Conservation (phyloP, 2,329 filamentous ascomycete genomes). For the Tympanopsis confertula region DNA sequence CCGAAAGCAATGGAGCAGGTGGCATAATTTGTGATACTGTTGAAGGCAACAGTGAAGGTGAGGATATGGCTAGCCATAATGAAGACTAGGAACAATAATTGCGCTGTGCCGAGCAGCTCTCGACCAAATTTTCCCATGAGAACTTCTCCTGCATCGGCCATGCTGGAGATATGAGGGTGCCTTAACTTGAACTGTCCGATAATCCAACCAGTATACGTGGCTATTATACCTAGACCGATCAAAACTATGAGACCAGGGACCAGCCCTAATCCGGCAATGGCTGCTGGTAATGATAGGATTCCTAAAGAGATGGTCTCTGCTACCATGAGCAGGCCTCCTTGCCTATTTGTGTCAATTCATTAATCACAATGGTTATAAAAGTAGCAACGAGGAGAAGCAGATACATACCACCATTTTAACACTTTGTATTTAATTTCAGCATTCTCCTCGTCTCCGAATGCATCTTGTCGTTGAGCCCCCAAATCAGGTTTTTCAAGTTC, state of each 20-base stretch:
- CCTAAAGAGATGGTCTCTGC: constrained; percentile 47
- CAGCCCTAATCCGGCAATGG: constrained; percentile 37
- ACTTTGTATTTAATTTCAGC: constrained; percentile 34
- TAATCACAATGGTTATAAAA: too few relatives aligned
- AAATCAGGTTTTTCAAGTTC: not conserved
- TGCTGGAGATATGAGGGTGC: constrained; percentile 34
- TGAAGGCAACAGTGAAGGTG: constrained; percentile 42
- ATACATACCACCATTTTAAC: constrained; percentile 30
- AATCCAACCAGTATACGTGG: constrained; percentile 43
- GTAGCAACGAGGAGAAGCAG: too few relatives aligned
- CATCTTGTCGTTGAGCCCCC: constrained; percentile 13
- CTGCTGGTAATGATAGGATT: constrained; percentile 39
- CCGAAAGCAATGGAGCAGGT: constrained; percentile 40
- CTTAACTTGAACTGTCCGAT: constrained; percentile 42
- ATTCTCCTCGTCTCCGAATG: constrained; percentile 22
- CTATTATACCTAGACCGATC: constrained; percentile 34
- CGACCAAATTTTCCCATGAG: constrained; percentile 31
- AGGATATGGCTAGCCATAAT: constrained; percentile 44
- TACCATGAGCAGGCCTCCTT: constrained; percentile 30
- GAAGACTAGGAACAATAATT: constrained; percentile 42
- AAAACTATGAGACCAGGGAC: constrained; percentile 40
- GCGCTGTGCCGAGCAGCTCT: constrained; percentile 33
- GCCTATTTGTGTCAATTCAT: constrained; percentile 5
- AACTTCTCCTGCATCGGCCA: constrained; percentile 39
- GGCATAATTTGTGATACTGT: constrained; percentile 35